These are phyloP conservation scores for Beauveria sp. DNA, from an alignment of 2,329 filamentous ascomycete species.

Conservation along the genomic window DNA sequence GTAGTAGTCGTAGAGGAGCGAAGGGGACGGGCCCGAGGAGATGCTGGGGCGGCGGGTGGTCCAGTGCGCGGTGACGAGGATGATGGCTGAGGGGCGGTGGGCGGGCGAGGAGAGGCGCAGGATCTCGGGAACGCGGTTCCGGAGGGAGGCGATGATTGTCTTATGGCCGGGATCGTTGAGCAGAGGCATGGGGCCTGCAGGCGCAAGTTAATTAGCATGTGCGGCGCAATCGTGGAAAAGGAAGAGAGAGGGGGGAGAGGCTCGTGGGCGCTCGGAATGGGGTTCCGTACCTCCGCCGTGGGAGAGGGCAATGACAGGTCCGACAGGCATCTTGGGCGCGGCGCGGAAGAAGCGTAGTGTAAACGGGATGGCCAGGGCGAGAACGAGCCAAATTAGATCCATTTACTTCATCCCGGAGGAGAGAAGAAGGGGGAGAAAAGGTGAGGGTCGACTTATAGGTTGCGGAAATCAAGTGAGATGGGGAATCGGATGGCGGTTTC, in stretches of 20 bases:
- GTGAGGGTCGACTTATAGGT: background rate
- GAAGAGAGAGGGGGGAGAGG: background rate
- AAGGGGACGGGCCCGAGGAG: slow-evolving; percentile 38
- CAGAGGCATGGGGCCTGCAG: slow-evolving; percentile 46
- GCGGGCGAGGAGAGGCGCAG: slow-evolving; percentile 44
- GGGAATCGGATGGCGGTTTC: background rate
- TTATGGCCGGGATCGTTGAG: slow-evolving; percentile 47
- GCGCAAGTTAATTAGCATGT: background rate
- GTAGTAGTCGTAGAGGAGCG: slow-evolving; percentile 50
- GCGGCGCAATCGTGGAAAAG: background rate
- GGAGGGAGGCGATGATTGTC: slow-evolving; percentile 42
- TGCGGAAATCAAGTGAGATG: background rate
- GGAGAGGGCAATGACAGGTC: slow-evolving; percentile 39
- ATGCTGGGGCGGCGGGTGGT: slow-evolving; percentile 40
- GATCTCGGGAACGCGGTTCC: slow-evolving; percentile 45
- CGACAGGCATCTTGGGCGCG: slow-evolving; percentile 30
- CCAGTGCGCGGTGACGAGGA: slow-evolving; percentile 54
- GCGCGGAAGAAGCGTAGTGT: background rate
- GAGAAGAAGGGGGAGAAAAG: background rate
- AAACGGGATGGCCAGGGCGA: background rate
- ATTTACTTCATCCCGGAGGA: background rate
- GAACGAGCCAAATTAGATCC: slow-evolving; percentile 1
- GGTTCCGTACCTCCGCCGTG: slow-evolving; percentile 36
- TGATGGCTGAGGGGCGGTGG: slow-evolving; percentile 39
- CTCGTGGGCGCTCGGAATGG: background rate